phyloP scores from a whole-genome alignment of 2,329 filamentous ascomycete genomes.

The Alternaria viburni region DNA sequence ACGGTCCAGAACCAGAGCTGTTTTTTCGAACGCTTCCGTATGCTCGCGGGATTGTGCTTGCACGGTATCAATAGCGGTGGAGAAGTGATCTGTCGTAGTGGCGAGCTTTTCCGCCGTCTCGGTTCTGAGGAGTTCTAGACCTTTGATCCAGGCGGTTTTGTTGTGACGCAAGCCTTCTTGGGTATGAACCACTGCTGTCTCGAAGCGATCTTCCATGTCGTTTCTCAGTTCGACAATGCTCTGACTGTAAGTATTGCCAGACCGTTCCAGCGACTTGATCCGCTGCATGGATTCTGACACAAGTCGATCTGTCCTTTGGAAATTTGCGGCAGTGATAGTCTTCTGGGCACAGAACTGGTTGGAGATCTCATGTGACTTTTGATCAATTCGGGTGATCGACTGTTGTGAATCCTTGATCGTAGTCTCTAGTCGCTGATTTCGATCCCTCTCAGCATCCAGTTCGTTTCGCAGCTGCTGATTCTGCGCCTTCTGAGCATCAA shows the following conservation, averaged over 20 bases:
- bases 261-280: not conserved
- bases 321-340: not conserved
- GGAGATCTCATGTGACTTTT: not conserved
- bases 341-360: not conserved
- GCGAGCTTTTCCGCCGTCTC: not conserved
- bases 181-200: not conserved
- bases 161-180: not conserved
- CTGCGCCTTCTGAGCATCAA: not conserved
- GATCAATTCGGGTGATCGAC: not conserved
- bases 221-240: not conserved
- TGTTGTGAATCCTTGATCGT: not conserved
- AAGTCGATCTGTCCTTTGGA: not conserved
- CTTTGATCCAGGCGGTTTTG: not conserved
- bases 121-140: not conserved
- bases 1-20: not conserved
- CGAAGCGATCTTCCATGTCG: not conserved
- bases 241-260: not conserved
- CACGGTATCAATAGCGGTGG: not conserved
- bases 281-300: fast-evolving
- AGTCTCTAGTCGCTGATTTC: not conserved
- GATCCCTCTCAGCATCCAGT: not conserved
- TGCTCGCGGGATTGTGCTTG: not conserved
- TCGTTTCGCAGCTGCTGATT: not conserved
- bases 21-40: not conserved
- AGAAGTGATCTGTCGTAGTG: not conserved